Evolutionary conservation across 1,284 basidiomycete genomes (phyloP).

Genomic region (Ustilago crameri): DNA sequence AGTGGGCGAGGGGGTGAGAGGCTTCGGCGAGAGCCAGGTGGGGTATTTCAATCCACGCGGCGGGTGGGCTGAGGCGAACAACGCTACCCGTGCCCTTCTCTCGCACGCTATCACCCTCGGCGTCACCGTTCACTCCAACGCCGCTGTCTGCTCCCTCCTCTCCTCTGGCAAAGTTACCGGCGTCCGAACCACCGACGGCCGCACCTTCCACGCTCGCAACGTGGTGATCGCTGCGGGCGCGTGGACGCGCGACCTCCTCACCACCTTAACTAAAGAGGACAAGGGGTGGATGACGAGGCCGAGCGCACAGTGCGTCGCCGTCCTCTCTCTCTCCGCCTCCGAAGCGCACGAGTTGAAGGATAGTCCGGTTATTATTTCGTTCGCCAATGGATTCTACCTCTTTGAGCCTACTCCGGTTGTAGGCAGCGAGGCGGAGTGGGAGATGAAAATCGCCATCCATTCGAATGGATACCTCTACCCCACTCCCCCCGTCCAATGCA

Average conservation of each 20-base stretch:
- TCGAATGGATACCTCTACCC: conserved; percentile 74
- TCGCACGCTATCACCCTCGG: conserved; percentile 74
- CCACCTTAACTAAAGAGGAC: conserved; percentile 29
- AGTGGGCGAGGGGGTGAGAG: conserved; percentile 23
- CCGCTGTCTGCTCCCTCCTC: too few relatives aligned
- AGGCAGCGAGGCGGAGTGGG: conserved; percentile 12
- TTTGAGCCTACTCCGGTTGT: conserved; percentile 74
- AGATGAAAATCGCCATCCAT: conserved; percentile 80
- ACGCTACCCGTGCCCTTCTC: conserved; percentile 76
- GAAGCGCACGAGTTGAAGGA: conserved; percentile 76
- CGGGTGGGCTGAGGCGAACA: conserved; percentile 85
- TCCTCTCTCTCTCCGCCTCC: conserved; percentile 77
- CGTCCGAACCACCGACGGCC: conserved; percentile 76
- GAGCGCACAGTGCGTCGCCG: conserved; percentile 76
- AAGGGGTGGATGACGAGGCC: conserved; percentile 30
- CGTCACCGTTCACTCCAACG: too few relatives aligned
- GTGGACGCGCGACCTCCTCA: conserved; percentile 83
- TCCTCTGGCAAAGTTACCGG: conserved; percentile 74
- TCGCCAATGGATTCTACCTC: conserved; percentile 70
- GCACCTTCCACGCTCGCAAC: conserved; percentile 72
- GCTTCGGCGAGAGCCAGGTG: conserved; percentile 39
- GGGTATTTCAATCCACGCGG: conserved; percentile 81
- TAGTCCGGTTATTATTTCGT: conserved; percentile 80
- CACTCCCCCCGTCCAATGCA: conserved; percentile 55
- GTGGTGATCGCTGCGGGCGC: conserved; percentile 80